Percentiles rank a stretch among this genome's conserved stretches.
Evolutionary conservation across 495 filamentous ascomycete genomes (phyloP).

Genomic region (Tetracladium marchalianum): DNA sequence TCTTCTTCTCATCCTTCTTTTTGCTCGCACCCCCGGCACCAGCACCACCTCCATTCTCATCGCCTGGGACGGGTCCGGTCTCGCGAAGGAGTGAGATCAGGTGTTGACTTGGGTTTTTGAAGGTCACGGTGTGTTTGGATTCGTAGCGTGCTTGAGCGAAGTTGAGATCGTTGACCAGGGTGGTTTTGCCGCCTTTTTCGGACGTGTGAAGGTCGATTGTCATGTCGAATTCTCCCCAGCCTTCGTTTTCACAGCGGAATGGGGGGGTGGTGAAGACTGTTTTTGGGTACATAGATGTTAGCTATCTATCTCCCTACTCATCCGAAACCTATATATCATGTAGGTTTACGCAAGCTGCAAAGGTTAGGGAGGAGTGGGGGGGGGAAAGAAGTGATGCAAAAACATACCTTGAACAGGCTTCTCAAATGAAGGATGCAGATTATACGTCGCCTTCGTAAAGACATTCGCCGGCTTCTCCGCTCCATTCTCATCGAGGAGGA

Average conservation of each 20-base stretch:
- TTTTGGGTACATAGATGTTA: not conserved
- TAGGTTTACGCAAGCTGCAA: not conserved
- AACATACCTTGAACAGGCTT: constrained; percentile 70
- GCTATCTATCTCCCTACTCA: constrained; percentile 1
- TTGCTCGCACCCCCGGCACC: constrained; percentile 20
- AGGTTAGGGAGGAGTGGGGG: constrained; percentile 2
- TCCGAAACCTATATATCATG: not conserved
- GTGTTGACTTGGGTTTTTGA: constrained; percentile 84
- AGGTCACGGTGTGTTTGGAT: constrained; percentile 67
- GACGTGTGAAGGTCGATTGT: constrained; percentile 67
- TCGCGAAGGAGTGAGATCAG: constrained; percentile 65
- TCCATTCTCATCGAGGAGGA: constrained; percentile 49
- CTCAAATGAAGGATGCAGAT: constrained; percentile 86
- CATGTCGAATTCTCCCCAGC: constrained; percentile 99
- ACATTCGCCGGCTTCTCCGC: constrained; percentile 65
- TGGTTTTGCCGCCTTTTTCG: constrained; percentile 76
- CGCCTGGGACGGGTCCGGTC: constrained; percentile 73
- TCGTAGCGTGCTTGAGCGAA: constrained; percentile 77
- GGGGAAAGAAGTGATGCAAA: constrained; percentile 8
- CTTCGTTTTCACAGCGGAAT: constrained; percentile 84
- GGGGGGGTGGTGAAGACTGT: constrained; percentile 72
- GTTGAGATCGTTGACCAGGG: constrained; percentile 82
- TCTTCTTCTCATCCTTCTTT: constrained; percentile 61
- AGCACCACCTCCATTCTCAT: constrained; percentile 43
- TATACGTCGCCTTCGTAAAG: constrained; percentile 88